Evolutionary conservation across 495 filamentous ascomycete genomes (phyloP).

Genomic region (Annulohypoxylon bovei): DNA sequence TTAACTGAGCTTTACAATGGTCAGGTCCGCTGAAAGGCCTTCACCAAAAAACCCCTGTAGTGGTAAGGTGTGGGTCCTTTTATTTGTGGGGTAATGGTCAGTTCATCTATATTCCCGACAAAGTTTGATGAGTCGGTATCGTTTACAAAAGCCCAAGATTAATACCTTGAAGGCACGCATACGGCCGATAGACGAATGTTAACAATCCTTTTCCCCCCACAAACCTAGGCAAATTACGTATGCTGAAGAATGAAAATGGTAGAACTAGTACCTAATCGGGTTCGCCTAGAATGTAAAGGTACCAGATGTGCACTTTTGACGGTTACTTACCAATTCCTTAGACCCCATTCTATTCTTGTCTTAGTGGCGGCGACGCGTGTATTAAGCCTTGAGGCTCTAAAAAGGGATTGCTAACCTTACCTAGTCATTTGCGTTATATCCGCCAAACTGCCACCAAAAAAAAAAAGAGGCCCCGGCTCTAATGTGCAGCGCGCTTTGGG

Average conservation of each 20-base stretch:
- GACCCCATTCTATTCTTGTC: constrained; percentile 2
- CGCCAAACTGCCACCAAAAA: neutral
- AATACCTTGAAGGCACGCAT: neutral
- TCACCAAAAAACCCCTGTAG: too few species aligned
- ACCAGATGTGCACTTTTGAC: neutral
- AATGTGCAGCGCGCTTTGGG: neutral
- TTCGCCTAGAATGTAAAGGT: neutral
- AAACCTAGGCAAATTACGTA: neutral
- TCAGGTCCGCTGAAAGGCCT: too few species aligned
- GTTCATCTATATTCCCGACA: too few species aligned
- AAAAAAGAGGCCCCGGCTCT: neutral
- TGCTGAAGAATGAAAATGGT: neutral
- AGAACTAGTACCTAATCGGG: neutral
- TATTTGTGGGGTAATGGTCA: too few species aligned
- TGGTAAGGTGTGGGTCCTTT: too few species aligned
- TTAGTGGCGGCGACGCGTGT: neutral
- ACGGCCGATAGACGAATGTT: neutral
- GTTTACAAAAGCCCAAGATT: neutral
- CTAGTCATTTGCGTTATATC: neutral
- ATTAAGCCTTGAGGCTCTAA: neutral
- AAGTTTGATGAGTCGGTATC: neutral
- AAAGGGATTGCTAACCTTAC: neutral
- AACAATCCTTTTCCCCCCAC: neutral
- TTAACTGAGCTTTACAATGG: too few species aligned
- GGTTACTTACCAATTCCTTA: constrained; percentile 5